Evolutionary conservation across 2,329 filamentous ascomycete genomes (phyloP).

Genomic region (Monilinia laxa): DNA sequence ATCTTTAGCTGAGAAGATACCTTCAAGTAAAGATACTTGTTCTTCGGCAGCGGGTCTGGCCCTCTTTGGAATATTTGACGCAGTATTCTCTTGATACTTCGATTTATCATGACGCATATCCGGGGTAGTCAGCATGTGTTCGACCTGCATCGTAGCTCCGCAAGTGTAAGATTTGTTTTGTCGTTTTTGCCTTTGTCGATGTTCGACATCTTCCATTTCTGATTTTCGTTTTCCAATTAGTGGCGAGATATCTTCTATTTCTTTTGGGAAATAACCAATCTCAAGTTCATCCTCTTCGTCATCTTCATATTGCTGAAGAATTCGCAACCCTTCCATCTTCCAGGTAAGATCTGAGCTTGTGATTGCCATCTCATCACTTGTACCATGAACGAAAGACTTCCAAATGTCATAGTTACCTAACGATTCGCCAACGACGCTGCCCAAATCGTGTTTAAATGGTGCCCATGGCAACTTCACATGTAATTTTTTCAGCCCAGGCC

Average conservation of each 20-base stretch:
- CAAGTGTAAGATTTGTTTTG: not conserved
- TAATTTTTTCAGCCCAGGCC: slow-evolving; percentile 44
- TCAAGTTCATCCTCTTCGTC: slow-evolving; percentile 44
- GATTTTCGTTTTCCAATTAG: slow-evolving; percentile 45
- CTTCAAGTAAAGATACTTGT: slow-evolving; percentile 24
- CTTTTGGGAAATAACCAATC: slow-evolving; percentile 29
- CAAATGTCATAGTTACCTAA: slow-evolving; percentile 43
- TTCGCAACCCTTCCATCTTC: slow-evolving; percentile 49
- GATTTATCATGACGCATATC: not conserved
- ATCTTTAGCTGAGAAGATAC: slow-evolving; percentile 44
- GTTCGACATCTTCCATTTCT: slow-evolving; percentile 27
- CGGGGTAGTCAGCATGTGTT: not conserved
- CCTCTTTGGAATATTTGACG: slow-evolving; percentile 21
- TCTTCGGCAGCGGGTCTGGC: slow-evolving; percentile 30
- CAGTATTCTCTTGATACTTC: slow-evolving; percentile 14
- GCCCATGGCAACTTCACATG: slow-evolving; percentile 48
- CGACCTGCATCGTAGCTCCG: not conserved
- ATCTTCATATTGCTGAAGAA: slow-evolving; percentile 43
- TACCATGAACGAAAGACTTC: slow-evolving; percentile 41
- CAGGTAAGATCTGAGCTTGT: slow-evolving; percentile 47
- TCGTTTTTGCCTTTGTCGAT: not conserved
- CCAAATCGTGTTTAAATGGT: slow-evolving; percentile 44
- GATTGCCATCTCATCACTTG: slow-evolving; percentile 36
- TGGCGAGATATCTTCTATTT: slow-evolving; percentile 40
- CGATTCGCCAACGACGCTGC: slow-evolving; percentile 44